Base-by-base conservation (phyloP, 2,329 filamentous ascomycete genomes). In the Curvularia sp. region DNA sequence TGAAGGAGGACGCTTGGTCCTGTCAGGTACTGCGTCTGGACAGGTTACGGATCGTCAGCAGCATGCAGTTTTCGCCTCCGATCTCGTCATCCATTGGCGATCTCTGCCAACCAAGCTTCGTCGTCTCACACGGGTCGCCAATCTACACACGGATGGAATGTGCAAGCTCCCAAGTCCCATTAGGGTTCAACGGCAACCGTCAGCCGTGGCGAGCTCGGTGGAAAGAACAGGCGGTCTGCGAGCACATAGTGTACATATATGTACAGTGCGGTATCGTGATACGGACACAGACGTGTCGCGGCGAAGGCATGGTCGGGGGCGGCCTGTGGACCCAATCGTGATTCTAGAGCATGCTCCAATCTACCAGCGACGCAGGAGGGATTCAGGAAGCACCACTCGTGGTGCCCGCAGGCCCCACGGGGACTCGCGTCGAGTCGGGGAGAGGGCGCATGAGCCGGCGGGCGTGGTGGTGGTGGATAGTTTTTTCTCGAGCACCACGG, bases 31-130 rank as follows among this genome's bases (percentile, higher is more conserved):
- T 61, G 44, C n/a, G 31, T 5, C 39, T 55, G 61, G 43, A 52
- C 60, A 26, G 57, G 53, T 5, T 47, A 61, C 4, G 64, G 50
- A 69, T 64, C 18, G 48, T 60, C 13, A 62, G 65, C n/a, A 61
- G 55, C 48, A 65, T 66, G 26, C 64, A 49, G 41, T 63, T 66
- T 61, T 69, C 65, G 43, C 66, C 65, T 7, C 51, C 52, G 18
- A 43, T 26, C 24, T 43, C 41, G 22, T 43, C 41, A 43, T 43
- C 12, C 24, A 13, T 13, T 6, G 41, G 13, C 24, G 41, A 43
- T 43, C 24, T 13, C 41, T 43, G 22, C 22, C 18, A 28, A n/a
- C 18, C 26, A 26, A 26, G 41, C 15, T 26, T 43, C 13, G 22
- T n/a, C 6, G 6, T 42, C 20, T 24, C 5, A 35, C 33, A 35